Evolutionary conservation across 2,329 filamentous ascomycete genomes (phyloP).

Genomic region (Penicillium sp.): DNA sequence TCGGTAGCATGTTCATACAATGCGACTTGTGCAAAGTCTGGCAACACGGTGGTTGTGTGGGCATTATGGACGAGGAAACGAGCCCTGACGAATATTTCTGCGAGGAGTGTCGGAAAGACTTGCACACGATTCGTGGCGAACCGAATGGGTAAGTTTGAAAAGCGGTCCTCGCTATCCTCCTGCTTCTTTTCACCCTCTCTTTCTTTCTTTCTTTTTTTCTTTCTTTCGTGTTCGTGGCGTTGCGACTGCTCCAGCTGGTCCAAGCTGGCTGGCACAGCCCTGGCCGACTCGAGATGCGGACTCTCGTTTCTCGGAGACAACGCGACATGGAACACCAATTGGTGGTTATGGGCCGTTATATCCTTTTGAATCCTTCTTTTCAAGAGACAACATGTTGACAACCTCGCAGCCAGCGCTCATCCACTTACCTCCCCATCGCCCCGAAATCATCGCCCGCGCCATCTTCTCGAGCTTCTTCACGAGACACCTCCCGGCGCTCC

Average conservation of each 20-base stretch:
- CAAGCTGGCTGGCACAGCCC: not conserved
- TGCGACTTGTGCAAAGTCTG: slow-evolving; percentile 98
- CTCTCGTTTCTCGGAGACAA: not conserved
- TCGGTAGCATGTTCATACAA: slow-evolving; percentile 95
- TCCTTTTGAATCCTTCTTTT: not conserved
- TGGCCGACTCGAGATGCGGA: too few relatives aligned
- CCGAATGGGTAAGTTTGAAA: slow-evolving; percentile 75
- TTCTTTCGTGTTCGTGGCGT: not conserved
- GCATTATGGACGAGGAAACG: slow-evolving; percentile 90
- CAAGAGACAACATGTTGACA: slow-evolving; percentile 33
- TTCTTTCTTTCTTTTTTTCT: slow-evolving; percentile 1
- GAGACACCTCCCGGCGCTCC: slow-evolving; percentile 42
- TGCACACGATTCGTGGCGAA: slow-evolving; percentile 81
- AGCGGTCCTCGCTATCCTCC: not conserved
- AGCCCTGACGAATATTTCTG: slow-evolving; percentile 98
- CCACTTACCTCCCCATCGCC: slow-evolving; percentile 65
- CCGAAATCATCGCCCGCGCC: slow-evolving; percentile 50
- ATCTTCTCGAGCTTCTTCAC: slow-evolving; percentile 49
- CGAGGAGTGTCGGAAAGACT: slow-evolving; percentile 88
- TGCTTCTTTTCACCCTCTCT: not conserved
- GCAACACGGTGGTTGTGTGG: slow-evolving; percentile 97
- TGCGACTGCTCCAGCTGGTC: not conserved
- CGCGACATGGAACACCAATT: not conserved
- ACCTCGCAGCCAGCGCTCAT: slow-evolving; percentile 61
- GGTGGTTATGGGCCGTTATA: not conserved